Evolutionary conservation across 1,139 yeast genomes (phyloP), one percentile per base, ranked within the genome.

Genomic region (Hyphopichia wangnamkhiaoensis): DNA sequence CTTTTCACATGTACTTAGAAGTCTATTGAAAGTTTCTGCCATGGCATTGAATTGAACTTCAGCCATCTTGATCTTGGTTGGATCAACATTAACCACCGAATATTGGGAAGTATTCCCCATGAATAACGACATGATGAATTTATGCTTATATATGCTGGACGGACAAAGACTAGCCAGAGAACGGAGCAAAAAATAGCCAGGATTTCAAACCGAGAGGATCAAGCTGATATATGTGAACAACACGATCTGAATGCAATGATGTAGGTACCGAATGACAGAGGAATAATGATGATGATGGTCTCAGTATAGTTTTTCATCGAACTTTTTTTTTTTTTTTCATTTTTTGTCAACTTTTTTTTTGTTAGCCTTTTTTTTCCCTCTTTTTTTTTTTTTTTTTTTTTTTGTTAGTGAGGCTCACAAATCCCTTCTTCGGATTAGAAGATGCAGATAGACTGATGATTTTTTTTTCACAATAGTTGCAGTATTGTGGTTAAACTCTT

Each of bases 41-140:
- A 84, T 78, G 10, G 95, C 93, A 31, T 77, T 81, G 53, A 78
- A 83, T 59, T 90, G 96, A 36, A 85, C 71, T 52, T 78, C 81
- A 1, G 97, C 96, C 38, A 83, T 54, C 57, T 77, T 74, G 45
- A 90, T 49, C 66, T 79, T 82, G 56, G 80, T 83, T 13, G 81
- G 83, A 56, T 85, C 82, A 33, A 84, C 83, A 42, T 74, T 54
- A 23, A 60, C 68, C 40, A 59, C 54, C 13, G 73, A 52, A 47
- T 64, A 68, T 47, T 72, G 81, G 42, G 76, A 68, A 18, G 67
- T 43, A 41, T 53, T 57, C 10, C 78, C 77, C 41, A 84, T 64
- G 53, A 84, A 81, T 44, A 80, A 65, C 25, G 91, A 84, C 94
- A 84, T 84, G 34, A 35, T 46, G 32, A 13, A 3, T 13, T 13